Percentiles rank a stretch among this genome's conserved stretches.
Evolutionary conservation across 352 stramenopile genomes (phyloP).

Genomic region (Pythium guiyangense): DNA sequence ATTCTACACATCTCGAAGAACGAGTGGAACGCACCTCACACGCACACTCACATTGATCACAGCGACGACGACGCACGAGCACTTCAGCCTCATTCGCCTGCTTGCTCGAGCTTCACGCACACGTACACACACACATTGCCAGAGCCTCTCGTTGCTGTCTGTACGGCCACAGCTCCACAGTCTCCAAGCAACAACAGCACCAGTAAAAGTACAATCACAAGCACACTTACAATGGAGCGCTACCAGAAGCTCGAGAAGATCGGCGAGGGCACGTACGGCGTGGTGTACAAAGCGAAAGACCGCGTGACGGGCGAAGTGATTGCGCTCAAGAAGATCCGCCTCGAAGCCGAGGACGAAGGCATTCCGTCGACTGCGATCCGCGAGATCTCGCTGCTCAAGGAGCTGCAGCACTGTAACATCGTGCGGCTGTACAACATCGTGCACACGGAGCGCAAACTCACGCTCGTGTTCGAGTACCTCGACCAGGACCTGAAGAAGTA

Average conservation of each 20-base stretch:
- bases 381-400: slow-evolving; percentile 98
- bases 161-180: no score
- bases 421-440: slow-evolving; percentile 99
- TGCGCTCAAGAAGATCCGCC: slow-evolving; percentile 99
- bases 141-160: no score
- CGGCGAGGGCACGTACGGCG: slow-evolving; percentile 97
- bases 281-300: slow-evolving; percentile 99
- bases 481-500: slow-evolving; percentile 99
- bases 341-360: slow-evolving; percentile 97
- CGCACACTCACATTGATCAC: no score
- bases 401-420: slow-evolving; percentile 98
- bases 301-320: slow-evolving; percentile 96
- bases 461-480: slow-evolving; percentile 99
- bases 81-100: no score
- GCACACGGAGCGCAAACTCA: slow-evolving; percentile 98
- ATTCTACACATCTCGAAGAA: background rate
- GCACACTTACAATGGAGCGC: slow-evolving; percentile 58
- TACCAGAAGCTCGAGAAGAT: slow-evolving; percentile 98
- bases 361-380: slow-evolving; percentile 98
- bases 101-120: no score
- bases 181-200: no score
- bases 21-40: slow-evolving; percentile 12
- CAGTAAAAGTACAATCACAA: no score
- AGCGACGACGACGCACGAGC: slow-evolving; percentile 1
- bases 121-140: no score